Evolutionary conservation across 768 basidiomycete species (phyloP), one percentile per base, ranked within the genome.

Genomic region (Podaxis pistillaris): DNA sequence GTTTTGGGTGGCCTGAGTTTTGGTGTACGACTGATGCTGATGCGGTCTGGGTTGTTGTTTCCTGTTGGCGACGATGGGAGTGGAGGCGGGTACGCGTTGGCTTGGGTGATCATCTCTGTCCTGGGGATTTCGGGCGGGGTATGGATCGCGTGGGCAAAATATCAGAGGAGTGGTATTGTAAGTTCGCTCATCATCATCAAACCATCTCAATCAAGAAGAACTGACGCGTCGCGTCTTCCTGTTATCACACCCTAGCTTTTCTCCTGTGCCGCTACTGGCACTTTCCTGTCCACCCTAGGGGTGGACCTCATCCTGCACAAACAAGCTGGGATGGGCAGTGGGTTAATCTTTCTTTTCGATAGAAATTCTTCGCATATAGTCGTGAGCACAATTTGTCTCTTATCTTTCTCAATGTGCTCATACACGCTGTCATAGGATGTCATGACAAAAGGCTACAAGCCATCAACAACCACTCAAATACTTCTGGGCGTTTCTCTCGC

Each of bases 341-440:
- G 88, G 2, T 76, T 90, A 33, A 80, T 89, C 22, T 83, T 79
- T 66, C 76, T 90, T 13, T 80, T 89, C 63, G 89, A 90, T 68
- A 76, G 83, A 49, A 90, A 90, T 66, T 68, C 75, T 9, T 78
- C 81, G 28, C 88, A 90, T 72, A 70, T 76, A 56, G 74, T 79
- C 62, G 86, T 88, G 64, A 62, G 83, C 56, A 19, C 12, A 57
- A 62, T 15, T 53, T 24, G 6, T 60, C 46, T 22, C 59, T 55
- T 56, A n/a, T 28, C 53, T 8, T 30, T 26, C 56, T 26, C 53
- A 17, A n/a, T 46, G 24, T 28, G 28, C 22, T n/a, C 40, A 17
- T 63, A 19, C 24, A 46, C 44, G 44, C 44, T 58, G 51, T 54
- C 47, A 56, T 60, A 87, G 85, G 82, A 84, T 64, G 79, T 84